Base-by-base conservation (phyloP, 495 filamentous ascomycete species). In the Entonaema liquescens region DNA sequence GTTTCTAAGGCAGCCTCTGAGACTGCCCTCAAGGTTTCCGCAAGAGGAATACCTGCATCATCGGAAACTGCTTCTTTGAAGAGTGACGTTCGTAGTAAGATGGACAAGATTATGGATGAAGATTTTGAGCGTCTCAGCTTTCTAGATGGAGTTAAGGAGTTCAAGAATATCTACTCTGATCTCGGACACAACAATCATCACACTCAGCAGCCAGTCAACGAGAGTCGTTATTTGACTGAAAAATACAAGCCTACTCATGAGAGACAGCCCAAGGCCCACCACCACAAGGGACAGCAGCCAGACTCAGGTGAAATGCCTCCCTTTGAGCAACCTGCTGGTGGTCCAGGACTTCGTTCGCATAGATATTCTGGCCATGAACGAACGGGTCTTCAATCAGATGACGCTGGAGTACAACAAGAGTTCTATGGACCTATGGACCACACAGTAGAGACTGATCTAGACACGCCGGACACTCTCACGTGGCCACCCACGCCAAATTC, bases 301-400 rank as follows among this genome's bases (percentile, higher is more conserved):
- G 52, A 92, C 89, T 23, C 86, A 89, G 40, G 93, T 90, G 57
- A 90, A 93, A 85, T 93, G 89, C 91, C 83, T 92, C 36, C 91
- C 93, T 76, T 81, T 94, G 70, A 87, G 85, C 73, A 89, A 87
- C 28, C 79, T 93, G 56, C 73, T 76, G 59, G 87, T 91, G 71
- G 93, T 91, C 85, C 83, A 87, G 73, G 92, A 89, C 76, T 73
- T 93, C 74, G 90, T 93, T 70, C 91, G 91, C 72, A 93, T 92
- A 84, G 89, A 90, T 77, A 89, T 94, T 62, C 84, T 93, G 61
- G 93, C 94, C 64, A 91, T 93, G 8, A 92, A 94, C 73, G 91
- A 95, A 29, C 13, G 5, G 23, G 12, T 3, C 23, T 12, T 11
- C 21, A 28, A 13, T 23, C 15, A 28, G 49, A 28, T 1, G 21